Base-by-base conservation (phyloP, 164 flowering plant genomes). In the Berberis vulgaris region DNA sequence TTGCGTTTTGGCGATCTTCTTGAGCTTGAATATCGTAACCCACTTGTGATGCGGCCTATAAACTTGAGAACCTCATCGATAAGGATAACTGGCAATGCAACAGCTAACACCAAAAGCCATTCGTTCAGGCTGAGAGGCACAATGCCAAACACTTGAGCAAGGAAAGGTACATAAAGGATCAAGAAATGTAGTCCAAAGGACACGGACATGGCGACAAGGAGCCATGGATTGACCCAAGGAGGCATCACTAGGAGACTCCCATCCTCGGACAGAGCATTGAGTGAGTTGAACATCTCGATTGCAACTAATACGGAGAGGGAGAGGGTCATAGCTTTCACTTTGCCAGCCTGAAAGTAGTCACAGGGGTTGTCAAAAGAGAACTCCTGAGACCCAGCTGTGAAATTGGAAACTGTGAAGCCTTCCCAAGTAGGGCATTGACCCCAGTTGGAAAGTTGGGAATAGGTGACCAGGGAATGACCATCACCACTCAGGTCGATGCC, bases 241-340 rank as follows among this genome's bases (percentile, higher is more conserved):
- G 93, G 96, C 96, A 89, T 89, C 10, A 76, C 68, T 65, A 87
- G 43, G 26, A 89, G 86, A 59, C 96, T 87, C 6, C 80, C 80
- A 61, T 89, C 93, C 74, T 89, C 96, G 0, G 96, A 89, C 5
- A 89, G 77, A 46, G 96, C 96, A 58, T 89, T 89, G 6, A 89
- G 82, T 4, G 96, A 86, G 72, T 89, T 89, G 79, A 89, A 89
- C 96, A 89, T 89, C 79, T 89, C 96, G 41, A 87, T 89, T 45
- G 93, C 87, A n/a, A 89, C 96, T 78, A 89, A 71, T 6, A 89
- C 91, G 2, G 96, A 84, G 57, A 89, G 91, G 13, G 96, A 89
- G 65, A 89, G 88, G 2, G 96, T 89, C 67, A 74, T 82, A 3
- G 93, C 96, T 66, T 89, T 89, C 62, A 89, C 83, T 72, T 89